Percentiles rank a stretch among this genome's conserved stretches.
Evolutionary conservation across 2,329 filamentous ascomycete species (phyloP).

Genomic region (Canariomyces notabilis): DNA sequence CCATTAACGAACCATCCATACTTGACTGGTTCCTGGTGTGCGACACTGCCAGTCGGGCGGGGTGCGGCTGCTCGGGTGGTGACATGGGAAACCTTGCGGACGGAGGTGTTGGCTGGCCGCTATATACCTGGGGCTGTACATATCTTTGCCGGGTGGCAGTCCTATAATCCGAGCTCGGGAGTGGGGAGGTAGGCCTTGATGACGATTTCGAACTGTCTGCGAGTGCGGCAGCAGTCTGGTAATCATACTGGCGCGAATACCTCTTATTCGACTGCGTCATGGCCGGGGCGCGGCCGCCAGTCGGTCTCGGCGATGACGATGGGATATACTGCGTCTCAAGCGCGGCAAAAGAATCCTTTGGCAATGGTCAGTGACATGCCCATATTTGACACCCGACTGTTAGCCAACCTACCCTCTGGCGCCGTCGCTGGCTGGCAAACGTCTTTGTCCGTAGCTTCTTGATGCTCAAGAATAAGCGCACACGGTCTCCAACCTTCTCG

Average conservation of each 20-base stretch:
- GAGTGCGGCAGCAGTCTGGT: constrained; percentile 30
- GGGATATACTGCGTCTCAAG: constrained; percentile 63
- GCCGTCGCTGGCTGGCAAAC: constrained; percentile 72
- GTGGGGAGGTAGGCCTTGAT: constrained; percentile 68
- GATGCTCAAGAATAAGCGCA: constrained; percentile 81
- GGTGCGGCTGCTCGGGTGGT: constrained; percentile 56
- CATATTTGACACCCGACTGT: neutral
- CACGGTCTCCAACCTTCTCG: constrained; percentile 93
- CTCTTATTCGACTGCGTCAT: constrained; percentile 50
- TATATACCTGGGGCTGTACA: constrained; percentile 36
- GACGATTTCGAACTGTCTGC: constrained; percentile 47
- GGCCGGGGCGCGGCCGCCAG: constrained; percentile 43
- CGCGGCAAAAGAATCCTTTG: constrained; percentile 74
- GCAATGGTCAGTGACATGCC: constrained; percentile 10
- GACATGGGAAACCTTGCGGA: constrained; percentile 54
- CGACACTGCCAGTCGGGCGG: constrained; percentile 58
- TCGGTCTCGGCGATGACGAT: constrained; percentile 59
- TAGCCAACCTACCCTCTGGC: constrained; percentile 67
- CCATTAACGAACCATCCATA: constrained; percentile 80
- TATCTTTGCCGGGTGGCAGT: constrained; percentile 50
- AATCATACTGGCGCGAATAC: constrained; percentile 58
- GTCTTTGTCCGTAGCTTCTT: constrained; percentile 76
- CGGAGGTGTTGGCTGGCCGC: constrained; percentile 33
- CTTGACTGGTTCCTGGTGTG: constrained; percentile 80
- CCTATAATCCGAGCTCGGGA: constrained; percentile 52